Conservation (phyloP, 2,329 filamentous ascomycete species). For the Thelonectria olida region DNA sequence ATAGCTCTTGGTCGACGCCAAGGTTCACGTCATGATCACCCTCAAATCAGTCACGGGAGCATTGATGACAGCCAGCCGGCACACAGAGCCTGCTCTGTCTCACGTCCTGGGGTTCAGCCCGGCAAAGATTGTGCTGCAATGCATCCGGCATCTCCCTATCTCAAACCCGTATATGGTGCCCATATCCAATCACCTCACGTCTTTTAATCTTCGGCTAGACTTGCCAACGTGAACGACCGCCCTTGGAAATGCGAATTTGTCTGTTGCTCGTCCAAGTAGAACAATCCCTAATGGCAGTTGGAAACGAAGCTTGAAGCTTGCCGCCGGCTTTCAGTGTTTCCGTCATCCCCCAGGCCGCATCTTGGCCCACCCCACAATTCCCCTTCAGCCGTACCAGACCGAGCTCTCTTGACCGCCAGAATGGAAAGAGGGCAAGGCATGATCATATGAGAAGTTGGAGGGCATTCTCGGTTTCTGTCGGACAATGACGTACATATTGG, state of each 20-base stretch:
- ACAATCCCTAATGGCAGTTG: not conserved
- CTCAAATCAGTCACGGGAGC: slow-evolving; percentile 14
- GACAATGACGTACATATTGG: not conserved
- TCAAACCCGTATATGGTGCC: not conserved
- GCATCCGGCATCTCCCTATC: not conserved
- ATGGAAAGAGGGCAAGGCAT: not conserved
- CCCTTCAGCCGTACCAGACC: not conserved
- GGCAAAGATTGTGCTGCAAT: no score
- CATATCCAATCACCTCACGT: not conserved
- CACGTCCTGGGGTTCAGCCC: no score
- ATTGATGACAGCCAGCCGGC: not conserved
- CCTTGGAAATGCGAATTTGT: slow-evolving; percentile 1
- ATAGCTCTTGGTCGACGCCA: slow-evolving; percentile 1
- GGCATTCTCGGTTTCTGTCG: not conserved
- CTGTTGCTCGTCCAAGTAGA: not conserved
- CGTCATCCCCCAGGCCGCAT: not conserved
- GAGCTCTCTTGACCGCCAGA: not conserved
- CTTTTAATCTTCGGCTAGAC: not conserved
- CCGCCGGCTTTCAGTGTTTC: not conserved
- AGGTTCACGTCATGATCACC: not conserved
- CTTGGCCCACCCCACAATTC: not conserved
- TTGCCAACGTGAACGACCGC: not conserved
- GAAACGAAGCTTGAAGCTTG: not conserved
- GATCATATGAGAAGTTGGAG: not conserved
- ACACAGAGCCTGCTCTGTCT: not conserved